These are phyloP conservation scores for Colletotrichum sp. DNA, from an alignment of 2,329 filamentous ascomycete genomes.

Conservation along the genomic window DNA sequence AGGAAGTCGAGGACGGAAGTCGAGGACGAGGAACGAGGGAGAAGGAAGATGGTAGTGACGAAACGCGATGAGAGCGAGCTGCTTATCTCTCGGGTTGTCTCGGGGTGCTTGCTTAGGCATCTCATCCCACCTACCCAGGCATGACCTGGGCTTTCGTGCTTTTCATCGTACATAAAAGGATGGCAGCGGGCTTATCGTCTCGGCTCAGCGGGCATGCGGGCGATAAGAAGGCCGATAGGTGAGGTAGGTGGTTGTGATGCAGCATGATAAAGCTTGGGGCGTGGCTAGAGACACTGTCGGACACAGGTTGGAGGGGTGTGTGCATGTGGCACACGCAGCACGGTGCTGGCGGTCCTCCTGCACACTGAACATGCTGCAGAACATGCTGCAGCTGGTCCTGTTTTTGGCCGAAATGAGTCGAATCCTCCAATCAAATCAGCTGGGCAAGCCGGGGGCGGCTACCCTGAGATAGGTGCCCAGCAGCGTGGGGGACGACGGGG, in stretches of 20 bases:
- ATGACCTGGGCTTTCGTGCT: background rate
- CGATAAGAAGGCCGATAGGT: background rate
- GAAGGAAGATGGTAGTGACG: background rate
- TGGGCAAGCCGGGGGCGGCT: background rate
- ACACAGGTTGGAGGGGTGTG: background rate
- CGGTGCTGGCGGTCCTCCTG: background rate
- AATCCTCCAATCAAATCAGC: background rate
- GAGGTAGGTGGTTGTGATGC: background rate
- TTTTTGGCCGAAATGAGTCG: background rate
- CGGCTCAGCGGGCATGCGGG: background rate
- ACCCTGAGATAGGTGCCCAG: background rate
- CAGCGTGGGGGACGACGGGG: background rate
- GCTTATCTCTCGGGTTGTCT: background rate
- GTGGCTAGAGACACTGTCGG: background rate
- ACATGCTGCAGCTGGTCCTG: background rate
- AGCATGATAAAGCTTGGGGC: conserved; percentile 19
- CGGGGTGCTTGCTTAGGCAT: background rate
- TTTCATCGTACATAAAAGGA: background rate
- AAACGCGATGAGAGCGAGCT: background rate
- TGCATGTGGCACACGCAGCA: background rate
- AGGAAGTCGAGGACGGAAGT: background rate
- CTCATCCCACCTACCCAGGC: background rate
- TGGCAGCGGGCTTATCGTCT: background rate
- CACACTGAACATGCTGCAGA: background rate
- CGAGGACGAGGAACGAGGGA: background rate